Evolutionary conservation across 208 protist genomes (phyloP), one percentile per base, ranked within the genome.

Genomic region (Trypanosoma congolense): DNA sequence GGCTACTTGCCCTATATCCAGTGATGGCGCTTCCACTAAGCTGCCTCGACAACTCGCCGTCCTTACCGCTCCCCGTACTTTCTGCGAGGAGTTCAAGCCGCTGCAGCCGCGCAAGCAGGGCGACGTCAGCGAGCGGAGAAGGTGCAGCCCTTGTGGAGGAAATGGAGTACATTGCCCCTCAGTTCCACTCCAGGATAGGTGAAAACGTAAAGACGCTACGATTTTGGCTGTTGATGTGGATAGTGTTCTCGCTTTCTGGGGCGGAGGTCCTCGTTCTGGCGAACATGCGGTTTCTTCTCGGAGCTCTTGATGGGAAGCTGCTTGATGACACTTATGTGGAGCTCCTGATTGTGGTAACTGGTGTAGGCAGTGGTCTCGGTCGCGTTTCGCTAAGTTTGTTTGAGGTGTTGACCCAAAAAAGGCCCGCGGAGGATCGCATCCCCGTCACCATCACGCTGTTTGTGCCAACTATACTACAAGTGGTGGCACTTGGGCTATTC

Each of bases 1-100:
- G 22, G 4, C 14, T 82, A 6, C 41, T 87, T 46, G 45, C 51
- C 9, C 21, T 59, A 12, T 80, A 77, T 46, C 38, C 36, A 9
- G 24, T 77, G 46, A 82, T 87, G 53, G 77, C 79, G 14, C 43
- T 85, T 19, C 83, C 79, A 4, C 38, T 80, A 12, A 67, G 61
- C 0, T 85, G 71, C 62, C 53, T 90, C 22, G 77, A 85, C 4
- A 30, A 24, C 5, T 44, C 10, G 4, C 6, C 22, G 14, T 9
- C n/a, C 26, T 50, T 50, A 31, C 6, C 31, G 8, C 18, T 44
- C 18, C 9, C 30, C 5, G 36, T 8, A 4, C 42, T 3, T 26
- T 29, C 28, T 31, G 5, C 36, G 4, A 30, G 21, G 16, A 24
- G 2, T 14, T 28, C 54, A 12, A 35, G 41, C 3, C 40, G 53